Conservation (phyloP, 2,329 filamentous ascomycete genomes). For the Botrytis medusae region DNA sequence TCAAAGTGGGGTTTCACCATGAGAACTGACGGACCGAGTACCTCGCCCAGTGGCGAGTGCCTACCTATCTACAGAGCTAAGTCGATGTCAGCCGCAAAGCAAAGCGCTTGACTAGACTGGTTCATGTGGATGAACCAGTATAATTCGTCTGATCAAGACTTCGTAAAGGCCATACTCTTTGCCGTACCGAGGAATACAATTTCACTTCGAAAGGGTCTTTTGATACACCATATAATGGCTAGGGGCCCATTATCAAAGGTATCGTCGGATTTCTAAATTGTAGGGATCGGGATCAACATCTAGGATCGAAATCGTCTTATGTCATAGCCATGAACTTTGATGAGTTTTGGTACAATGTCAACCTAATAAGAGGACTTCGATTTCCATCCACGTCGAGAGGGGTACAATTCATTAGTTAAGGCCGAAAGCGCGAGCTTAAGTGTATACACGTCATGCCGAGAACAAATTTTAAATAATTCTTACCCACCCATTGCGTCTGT, state of each 20-base stretch:
- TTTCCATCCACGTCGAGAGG: not conserved
- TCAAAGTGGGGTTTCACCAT: slow-evolving; percentile 10
- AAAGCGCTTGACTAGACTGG: not conserved
- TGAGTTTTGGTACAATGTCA: not conserved
- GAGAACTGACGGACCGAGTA: not conserved
- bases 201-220: not conserved
- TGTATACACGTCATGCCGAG: not conserved
- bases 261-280: not conserved
- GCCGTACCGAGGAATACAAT: not conserved
- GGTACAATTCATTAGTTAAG: not conserved
- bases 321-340: not conserved
- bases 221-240: not conserved
- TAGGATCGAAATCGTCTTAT: not conserved
- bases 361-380: not conserved
- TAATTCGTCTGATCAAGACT: not conserved
- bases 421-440: not conserved
- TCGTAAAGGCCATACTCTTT: not conserved
- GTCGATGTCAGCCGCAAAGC: not conserved
- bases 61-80: not conserved
- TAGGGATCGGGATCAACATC: not conserved
- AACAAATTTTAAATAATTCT: not conserved
- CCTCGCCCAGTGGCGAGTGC: not conserved
- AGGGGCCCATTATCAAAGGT: not conserved
- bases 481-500: not conserved
- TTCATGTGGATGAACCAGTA: not conserved